Evolutionary conservation across 164 flowering plant genomes (phyloP).

Genomic region (Stephania japonica): DNA sequence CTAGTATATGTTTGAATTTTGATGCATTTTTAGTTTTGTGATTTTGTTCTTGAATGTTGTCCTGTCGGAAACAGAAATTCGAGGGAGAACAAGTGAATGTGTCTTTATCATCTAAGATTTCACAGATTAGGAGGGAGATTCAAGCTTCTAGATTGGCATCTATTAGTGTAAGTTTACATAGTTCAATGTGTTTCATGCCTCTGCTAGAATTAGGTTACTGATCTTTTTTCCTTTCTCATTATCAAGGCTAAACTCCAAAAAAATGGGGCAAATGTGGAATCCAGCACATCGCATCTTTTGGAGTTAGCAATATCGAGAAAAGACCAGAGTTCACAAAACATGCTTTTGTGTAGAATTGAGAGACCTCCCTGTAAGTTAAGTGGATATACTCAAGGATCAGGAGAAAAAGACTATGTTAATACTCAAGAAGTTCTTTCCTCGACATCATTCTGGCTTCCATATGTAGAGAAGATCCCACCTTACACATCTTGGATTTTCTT

Average conservation of each 20-base stretch:
- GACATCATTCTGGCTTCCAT: slow-evolving; percentile 51
- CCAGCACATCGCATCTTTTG: slow-evolving; percentile 33
- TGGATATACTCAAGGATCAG: slow-evolving; percentile 43
- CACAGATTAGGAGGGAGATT: slow-evolving; percentile 57
- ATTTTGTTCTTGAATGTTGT: background rate
- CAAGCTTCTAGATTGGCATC: slow-evolving; percentile 51
- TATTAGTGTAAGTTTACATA: slow-evolving; percentile 40
- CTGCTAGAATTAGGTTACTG: background rate
- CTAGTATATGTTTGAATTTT: no score
- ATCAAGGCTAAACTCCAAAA: slow-evolving; percentile 56
- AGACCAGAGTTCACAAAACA: slow-evolving; percentile 21
- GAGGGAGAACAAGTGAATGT: slow-evolving; percentile 28
- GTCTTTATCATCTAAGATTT: slow-evolving; percentile 30
- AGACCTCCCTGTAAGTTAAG: slow-evolving; percentile 38
- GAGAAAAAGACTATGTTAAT: slow-evolving; percentile 45
- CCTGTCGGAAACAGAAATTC: slow-evolving; percentile 11
- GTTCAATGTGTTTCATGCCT: background rate
- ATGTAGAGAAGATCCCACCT: slow-evolving; percentile 68
- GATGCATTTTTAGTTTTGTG: background rate
- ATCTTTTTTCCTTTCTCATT: slow-evolving; percentile 3
- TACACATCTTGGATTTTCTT: slow-evolving; percentile 93
- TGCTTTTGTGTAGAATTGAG: slow-evolving; percentile 48
- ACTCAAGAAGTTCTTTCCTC: slow-evolving; percentile 42
- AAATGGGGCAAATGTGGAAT: slow-evolving; percentile 42
- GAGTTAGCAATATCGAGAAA: slow-evolving; percentile 26